Evolutionary conservation across 768 basidiomycete species (phyloP), one percentile per base, ranked within the genome.

Genomic region (Rhodotorula graminis): DNA sequence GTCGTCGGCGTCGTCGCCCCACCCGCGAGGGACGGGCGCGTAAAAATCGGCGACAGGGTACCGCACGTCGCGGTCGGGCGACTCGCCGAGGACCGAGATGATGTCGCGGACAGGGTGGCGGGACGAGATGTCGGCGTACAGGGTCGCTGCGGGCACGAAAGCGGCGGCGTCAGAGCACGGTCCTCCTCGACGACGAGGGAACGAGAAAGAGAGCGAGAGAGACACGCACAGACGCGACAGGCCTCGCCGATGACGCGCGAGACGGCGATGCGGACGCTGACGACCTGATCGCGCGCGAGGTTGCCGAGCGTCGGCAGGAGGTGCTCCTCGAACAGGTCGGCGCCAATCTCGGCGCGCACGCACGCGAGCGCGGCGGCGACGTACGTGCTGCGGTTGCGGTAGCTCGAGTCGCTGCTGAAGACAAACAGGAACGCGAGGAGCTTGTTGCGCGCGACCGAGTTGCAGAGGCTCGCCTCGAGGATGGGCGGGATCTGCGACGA

Each of bases 181-280:
- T 29, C 3, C 16, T 23, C 12, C 19, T 14, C 21, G 25, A 31
- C 25, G 23, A 29, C 7, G 3, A 15, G n/a, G 31, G 40, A 5
- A 2, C 21, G 3, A 19, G 15, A 5, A 33, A 42, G 47, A n/a
- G 33, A 49, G 44, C 7, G 40, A 33, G 25, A 47, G 14, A 14
- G 55, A 9, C 4, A 37, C 80, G 50, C 29, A 78, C 79, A 68
- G 27, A 67, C 61, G 7, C 68, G 78, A 33, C 80, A 82, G 2
- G 82, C 76, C 37, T 78, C 73, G 5, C 86, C 86, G 55, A 88
- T 81, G 59, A 92, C 85, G 61, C 92, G 86, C n/a, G 93, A 89
- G 5, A 92, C 84, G 14, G 88, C 89, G 68, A 96, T 92, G 59
- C 92, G 86, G 47, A 96, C 92, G 71, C 92, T 93, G 63, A 90